Evolutionary conservation across 805 yeast genomes (phyloP).

Genomic region (Saturnispora gosingensis): DNA sequence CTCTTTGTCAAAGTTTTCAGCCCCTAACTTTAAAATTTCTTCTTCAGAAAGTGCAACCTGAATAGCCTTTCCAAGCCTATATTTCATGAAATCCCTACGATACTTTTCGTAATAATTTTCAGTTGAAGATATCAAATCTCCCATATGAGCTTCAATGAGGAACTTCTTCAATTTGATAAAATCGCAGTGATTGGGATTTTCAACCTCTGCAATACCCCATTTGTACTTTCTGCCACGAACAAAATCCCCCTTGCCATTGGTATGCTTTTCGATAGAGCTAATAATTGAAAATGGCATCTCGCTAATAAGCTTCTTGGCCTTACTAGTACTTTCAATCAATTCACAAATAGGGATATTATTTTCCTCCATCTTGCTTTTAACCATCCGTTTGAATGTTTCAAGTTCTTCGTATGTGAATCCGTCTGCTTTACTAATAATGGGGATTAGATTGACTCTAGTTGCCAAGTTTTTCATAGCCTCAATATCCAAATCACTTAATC

Average conservation of each 20-base stretch:
- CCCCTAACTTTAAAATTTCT: conserved; percentile 11
- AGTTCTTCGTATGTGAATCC: conserved; percentile 53
- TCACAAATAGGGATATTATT: conserved; percentile 55
- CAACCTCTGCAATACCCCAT: conserved; percentile 87
- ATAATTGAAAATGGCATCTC: conserved; percentile 65
- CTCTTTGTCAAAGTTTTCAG: conserved; percentile 16
- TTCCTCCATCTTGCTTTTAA: conserved; percentile 40
- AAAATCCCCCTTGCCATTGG: conserved; percentile 34
- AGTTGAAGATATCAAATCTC: conserved; percentile 69
- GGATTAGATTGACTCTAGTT: conserved; percentile 68
- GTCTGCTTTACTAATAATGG: conserved; percentile 77
- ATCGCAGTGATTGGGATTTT: conserved; percentile 70
- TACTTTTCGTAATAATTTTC: conserved; percentile 69
- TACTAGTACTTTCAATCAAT: conserved; percentile 30
- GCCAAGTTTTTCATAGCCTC: conserved; percentile 64
- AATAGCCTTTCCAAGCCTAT: conserved; percentile 24
- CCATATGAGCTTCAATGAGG: conserved; percentile 60
- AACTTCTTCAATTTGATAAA: conserved; percentile 55
- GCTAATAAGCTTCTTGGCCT: conserved; percentile 26
- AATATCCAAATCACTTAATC: conserved; percentile 58
- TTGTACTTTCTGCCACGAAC: conserved; percentile 70
- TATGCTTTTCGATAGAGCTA: conserved; percentile 47
- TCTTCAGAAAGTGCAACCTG: conserved; percentile 13
- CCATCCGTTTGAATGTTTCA: conserved; percentile 40
- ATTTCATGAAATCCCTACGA: conserved; percentile 45